A percentile compares a stretch with the other conserved stretches of the same genome.
phyloP scores from a whole-genome alignment of 192 early-diverging fungal genomes.

The Anaeromyces robustus region DNA sequence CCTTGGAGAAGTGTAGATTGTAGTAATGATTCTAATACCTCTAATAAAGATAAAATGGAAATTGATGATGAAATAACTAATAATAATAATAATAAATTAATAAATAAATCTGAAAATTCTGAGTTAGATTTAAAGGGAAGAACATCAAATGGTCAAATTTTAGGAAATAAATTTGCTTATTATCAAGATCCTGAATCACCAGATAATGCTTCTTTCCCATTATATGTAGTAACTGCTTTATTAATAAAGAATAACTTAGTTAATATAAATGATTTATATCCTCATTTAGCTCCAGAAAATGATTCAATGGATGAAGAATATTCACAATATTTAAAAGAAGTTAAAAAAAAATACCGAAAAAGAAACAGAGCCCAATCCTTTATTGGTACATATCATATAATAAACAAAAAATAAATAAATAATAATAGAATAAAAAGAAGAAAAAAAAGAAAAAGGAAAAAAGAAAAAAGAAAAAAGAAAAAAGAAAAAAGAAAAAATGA shows the following conservation, averaged over 20 bases:
- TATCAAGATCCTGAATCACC: constrained; percentile 20
- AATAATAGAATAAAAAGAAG: too few species aligned
- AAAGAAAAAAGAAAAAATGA: too few species aligned
- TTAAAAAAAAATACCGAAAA: constrained; percentile 19
- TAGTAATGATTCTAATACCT: background rate
- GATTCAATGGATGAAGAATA: constrained; percentile 28
- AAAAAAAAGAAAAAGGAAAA: too few species aligned
- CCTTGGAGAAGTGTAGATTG: constrained; percentile 11
- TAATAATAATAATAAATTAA: background rate
- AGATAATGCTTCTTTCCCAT: constrained; percentile 15
- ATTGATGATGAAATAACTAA: background rate
- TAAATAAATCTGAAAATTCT: too few species aligned
- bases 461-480: too few species aligned
- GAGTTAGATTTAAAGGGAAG: background rate
- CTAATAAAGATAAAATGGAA: background rate
- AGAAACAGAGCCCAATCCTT: constrained; percentile 19
- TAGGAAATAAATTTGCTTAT: constrained; percentile 57
- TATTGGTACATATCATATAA: constrained; percentile 19
- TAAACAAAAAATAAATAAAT: too few species aligned
- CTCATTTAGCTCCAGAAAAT: constrained; percentile 37
- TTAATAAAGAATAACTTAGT: constrained; percentile 31
- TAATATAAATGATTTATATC: constrained; percentile 42
- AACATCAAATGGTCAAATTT: constrained; percentile 31
- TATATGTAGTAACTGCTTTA: constrained; percentile 37
- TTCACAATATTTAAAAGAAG: constrained; percentile 15